Evolutionary conservation across 495 filamentous ascomycete species (phyloP).

Genomic region (Cladorrhinum samala): DNA sequence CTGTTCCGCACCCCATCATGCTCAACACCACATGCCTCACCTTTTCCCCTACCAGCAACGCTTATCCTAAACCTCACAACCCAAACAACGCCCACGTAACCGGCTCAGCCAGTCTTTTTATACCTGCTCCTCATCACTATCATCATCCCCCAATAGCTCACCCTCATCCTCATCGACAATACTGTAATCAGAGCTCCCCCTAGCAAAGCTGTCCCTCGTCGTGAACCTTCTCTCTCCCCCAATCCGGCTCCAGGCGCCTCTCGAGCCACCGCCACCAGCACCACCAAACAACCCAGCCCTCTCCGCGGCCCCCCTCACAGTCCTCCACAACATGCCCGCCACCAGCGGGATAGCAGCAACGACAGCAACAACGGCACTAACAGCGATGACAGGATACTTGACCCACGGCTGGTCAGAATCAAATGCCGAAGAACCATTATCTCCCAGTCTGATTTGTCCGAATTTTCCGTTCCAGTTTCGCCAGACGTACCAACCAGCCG

Average conservation of each 20-base stretch:
- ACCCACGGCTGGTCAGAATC: conserved; percentile 64
- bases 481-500: conserved; percentile 80
- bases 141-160: conserved; percentile 79
- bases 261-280: conserved; percentile 26
- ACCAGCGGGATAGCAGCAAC: conserved; percentile 76
- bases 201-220: conserved; percentile 75
- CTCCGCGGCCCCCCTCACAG: conserved; percentile 41
- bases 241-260: conserved; percentile 37
- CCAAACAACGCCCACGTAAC: background rate
- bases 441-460: conserved; percentile 79
- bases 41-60: too few relatives aligned
- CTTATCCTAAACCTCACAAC: too few relatives aligned
- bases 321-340: conserved; percentile 59
- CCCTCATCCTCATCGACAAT: conserved; percentile 89
- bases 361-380: conserved; percentile 59
- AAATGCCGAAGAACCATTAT: conserved; percentile 43
- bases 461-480: conserved; percentile 83
- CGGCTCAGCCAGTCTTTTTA: background rate
- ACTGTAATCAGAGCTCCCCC: conserved; percentile 76
- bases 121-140: conserved; percentile 69
- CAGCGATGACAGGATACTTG: conserved; percentile 62
- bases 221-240: conserved; percentile 62
- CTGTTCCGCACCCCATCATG: too few relatives aligned
- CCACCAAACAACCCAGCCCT: conserved; percentile 32
- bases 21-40: too few relatives aligned